A percentile compares a stretch with the other conserved stretches of the same genome.
Evolutionary conservation across 2,329 filamentous ascomycete genomes (phyloP).

Genomic region (Sphaerostilbella broomeana): DNA sequence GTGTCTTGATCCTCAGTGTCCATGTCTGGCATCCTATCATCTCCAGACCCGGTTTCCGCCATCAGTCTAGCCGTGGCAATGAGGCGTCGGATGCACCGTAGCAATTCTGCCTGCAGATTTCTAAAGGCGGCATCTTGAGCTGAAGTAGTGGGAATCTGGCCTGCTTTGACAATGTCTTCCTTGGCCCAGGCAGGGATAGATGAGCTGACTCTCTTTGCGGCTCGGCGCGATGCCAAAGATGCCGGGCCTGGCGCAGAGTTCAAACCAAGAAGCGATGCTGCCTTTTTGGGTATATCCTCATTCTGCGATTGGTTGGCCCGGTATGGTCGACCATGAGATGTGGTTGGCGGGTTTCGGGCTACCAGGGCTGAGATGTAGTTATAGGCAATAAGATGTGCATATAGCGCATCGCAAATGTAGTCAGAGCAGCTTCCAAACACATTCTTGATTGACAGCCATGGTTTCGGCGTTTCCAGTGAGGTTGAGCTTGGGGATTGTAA

Average conservation of each 20-base stretch:
- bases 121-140: constrained; percentile 31
- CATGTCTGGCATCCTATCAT: constrained; percentile 26
- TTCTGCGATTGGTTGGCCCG: constrained; percentile 19
- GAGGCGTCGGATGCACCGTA: constrained; percentile 44
- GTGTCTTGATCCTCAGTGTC: constrained; percentile 29
- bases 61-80: constrained; percentile 41
- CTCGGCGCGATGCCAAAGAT: constrained; percentile 17
- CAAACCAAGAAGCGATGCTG: constrained; percentile 45
- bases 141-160: constrained; percentile 15
- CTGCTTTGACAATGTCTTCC: constrained; percentile 20
- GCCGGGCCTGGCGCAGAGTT: constrained; percentile 20
- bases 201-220: constrained; percentile 22
- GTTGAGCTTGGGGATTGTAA: constrained; percentile 14
- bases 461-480: constrained; percentile 21
- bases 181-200: constrained; percentile 22
- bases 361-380: constrained; percentile 46
- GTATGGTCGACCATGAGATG: constrained; percentile 11
- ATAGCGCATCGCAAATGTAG: constrained; percentile 52
- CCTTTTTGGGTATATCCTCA: constrained; percentile 44
- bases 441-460: constrained; percentile 41
- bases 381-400: constrained; percentile 53
- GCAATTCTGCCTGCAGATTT: constrained; percentile 43
- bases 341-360: constrained; percentile 18
- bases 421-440: constrained; percentile 48
- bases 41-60: constrained; percentile 23